These are phyloP conservation scores for Hyphopichia buzzinii DNA, from an alignment of 1,139 yeast genomes.

Conservation along the genomic window DNA sequence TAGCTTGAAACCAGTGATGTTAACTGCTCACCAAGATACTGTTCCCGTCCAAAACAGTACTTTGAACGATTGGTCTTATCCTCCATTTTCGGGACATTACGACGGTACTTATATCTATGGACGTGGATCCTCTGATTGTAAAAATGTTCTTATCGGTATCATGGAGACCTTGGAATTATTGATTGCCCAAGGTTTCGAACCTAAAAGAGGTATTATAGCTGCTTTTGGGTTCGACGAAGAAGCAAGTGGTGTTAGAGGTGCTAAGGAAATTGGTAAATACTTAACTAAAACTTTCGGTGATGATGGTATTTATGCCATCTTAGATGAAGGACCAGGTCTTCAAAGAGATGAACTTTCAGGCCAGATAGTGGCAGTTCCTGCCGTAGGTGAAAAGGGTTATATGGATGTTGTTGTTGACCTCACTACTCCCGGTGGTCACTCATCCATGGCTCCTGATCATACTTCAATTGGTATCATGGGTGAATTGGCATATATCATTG, in stretches of 20 bases:
- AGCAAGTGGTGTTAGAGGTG: constrained; percentile 37
- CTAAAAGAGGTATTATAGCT: constrained; percentile 36
- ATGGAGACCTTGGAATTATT: constrained; percentile 40
- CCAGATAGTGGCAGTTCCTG: constrained; percentile 37
- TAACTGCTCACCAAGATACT: constrained; percentile 80
- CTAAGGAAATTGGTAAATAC: constrained; percentile 24
- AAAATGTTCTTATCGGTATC: constrained; percentile 37
- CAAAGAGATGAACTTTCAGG: constrained; percentile 24
- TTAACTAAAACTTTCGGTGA: constrained; percentile 32
- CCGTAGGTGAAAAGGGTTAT: constrained; percentile 44
- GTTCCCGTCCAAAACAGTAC: constrained; percentile 74
- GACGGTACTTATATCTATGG: constrained; percentile 52
- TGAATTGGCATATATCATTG: constrained; percentile 38
- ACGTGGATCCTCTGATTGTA: constrained; percentile 44
- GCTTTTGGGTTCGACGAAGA: constrained; percentile 50
- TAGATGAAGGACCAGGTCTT: constrained; percentile 45
- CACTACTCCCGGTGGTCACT: constrained; percentile 46
- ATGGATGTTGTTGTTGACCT: constrained; percentile 31
- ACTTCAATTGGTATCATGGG: constrained; percentile 44
- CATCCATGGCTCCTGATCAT: constrained; percentile 46
- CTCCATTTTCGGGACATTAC: constrained; percentile 68
- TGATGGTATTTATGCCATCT: constrained; percentile 37
- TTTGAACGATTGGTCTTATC: constrained; percentile 58
- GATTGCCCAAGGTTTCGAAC: constrained; percentile 25
- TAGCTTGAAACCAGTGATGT: constrained; percentile 58